Evolutionary conservation across 371 early-diverging fungal species (phyloP).

Genomic region (Furculomyces boomerangus): DNA sequence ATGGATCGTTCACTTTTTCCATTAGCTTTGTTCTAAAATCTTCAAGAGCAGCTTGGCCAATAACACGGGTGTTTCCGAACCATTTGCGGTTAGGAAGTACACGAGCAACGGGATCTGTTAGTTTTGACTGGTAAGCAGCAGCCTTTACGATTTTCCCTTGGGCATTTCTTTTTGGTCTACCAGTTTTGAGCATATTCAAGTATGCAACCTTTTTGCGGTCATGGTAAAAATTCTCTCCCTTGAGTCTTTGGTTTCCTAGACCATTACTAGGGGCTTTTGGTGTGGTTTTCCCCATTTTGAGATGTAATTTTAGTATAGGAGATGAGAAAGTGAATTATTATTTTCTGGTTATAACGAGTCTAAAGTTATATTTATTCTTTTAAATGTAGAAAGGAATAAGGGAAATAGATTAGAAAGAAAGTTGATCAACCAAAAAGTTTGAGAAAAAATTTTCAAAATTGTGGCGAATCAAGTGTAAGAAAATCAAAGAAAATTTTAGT

Average conservation of each 20-base stretch:
- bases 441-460: no score
- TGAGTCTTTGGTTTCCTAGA: background rate
- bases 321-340: no score
- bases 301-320: no score
- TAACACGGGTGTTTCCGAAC: slow-evolving; percentile 96
- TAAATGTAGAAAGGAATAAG: no score
- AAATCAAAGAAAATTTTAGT: no score
- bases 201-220: slow-evolving; percentile 82
- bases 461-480: no score
- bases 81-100: slow-evolving; percentile 92
- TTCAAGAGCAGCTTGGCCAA: slow-evolving; percentile 81
- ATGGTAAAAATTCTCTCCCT: slow-evolving; percentile 68
- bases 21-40: slow-evolving; percentile 82
- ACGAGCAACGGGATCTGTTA: slow-evolving; percentile 57
- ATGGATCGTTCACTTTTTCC: slow-evolving; percentile 80
- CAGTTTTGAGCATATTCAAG: slow-evolving; percentile 84
- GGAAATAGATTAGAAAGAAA: no score
- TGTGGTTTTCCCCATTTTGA: background rate
- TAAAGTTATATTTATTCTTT: no score
- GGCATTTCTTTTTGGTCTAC: slow-evolving; percentile 69
- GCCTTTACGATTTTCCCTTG: slow-evolving; percentile 88
- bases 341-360: no score
- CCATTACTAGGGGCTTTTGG: background rate
- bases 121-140: slow-evolving; percentile 79
- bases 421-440: no score